phyloP scores from a whole-genome alignment of 2,329 filamentous ascomycete species.

The Fusarium sp. region DNA sequence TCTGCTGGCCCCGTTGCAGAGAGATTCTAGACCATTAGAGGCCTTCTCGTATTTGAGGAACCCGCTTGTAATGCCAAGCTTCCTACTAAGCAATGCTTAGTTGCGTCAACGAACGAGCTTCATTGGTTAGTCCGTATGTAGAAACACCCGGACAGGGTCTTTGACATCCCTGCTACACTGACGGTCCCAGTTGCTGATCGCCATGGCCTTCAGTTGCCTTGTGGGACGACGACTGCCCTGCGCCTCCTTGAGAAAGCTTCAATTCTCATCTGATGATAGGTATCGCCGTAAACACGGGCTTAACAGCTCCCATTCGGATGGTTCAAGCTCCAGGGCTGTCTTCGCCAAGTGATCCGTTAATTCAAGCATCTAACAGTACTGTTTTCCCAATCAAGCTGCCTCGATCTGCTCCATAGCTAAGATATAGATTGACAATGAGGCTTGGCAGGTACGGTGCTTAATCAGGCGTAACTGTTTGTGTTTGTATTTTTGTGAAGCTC shows the following conservation, averaged over 20 bases:
- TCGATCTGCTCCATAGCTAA: background rate
- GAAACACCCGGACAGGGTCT: constrained; percentile 24
- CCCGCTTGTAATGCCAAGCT: constrained; percentile 15
- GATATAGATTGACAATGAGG: background rate
- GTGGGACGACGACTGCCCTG: constrained; percentile 15
- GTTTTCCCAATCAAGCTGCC: background rate
- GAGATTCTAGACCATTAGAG: constrained; percentile 21
- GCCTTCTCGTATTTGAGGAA: constrained; percentile 25
- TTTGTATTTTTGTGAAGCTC: constrained; percentile 5
- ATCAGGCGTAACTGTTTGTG: background rate
- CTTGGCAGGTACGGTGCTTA: constrained; percentile 25
- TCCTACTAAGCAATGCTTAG: constrained; percentile 13
- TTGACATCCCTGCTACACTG: constrained; percentile 3
- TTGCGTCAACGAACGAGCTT: background rate
- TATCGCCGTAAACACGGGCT: background rate
- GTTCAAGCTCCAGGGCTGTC: background rate
- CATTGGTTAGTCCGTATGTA: constrained; percentile 26
- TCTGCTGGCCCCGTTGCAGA: background rate
- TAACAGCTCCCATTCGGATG: background rate
- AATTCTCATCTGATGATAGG: constrained; percentile 8
- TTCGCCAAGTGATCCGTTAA: background rate
- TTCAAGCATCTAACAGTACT: background rate
- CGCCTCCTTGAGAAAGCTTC: constrained; percentile 18
- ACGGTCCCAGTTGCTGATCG: constrained; percentile 26
- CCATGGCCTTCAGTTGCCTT: constrained; percentile 14